Evolutionary conservation across 495 filamentous ascomycete species (phyloP), one percentile per base, ranked within the genome.

Genomic region (Trichoderma orchidacearum): DNA sequence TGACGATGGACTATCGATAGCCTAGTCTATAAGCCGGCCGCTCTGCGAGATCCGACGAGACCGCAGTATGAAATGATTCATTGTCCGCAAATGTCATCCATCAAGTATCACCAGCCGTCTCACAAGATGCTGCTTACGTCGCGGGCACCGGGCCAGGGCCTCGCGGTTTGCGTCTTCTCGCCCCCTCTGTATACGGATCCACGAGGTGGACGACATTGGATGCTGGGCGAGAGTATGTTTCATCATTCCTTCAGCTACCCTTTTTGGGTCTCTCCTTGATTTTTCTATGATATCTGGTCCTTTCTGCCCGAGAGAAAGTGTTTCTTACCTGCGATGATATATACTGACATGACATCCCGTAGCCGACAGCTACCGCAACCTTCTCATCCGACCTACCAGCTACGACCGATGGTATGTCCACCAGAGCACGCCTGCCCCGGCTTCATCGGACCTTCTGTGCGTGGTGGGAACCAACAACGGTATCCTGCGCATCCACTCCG

Each of bases 381-480:
- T 55, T 12, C 3, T 25, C 0, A 38, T 38, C 3, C 13, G 18
- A 2, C 18, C 15, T n/a, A n/a, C 29, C 5, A 5, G 15, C 3
- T 17, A 32, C 15, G n/a, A 3, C 13, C 28, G 58, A 1, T 60
- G 50, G 35, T 53, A 51, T 28, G 59, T 53, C 34, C 30, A 64
- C 32, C 61, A 58, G 35, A 53, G 63, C 36, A 54, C 56, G 17
- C 41, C 64, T 1, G 61, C 61, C 5, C 62, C 66, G 7, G 34
- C 54, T 0, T 50, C 56, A 2, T 63, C 62, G 11, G 18, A 57
- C 6, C 25, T 65, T 0, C 51, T 62, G 21, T 70, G 66, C 56
- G 51, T 68, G 2, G 55, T 66, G 2, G 71, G 70, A 25, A 71
- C 70, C 1, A 63, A 51, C 35, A n/a, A 30, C 0, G 72, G 72